Evolutionary conservation across 371 early-diverging fungal species (phyloP).

Genomic region (Actinomucor elegans): DNA sequence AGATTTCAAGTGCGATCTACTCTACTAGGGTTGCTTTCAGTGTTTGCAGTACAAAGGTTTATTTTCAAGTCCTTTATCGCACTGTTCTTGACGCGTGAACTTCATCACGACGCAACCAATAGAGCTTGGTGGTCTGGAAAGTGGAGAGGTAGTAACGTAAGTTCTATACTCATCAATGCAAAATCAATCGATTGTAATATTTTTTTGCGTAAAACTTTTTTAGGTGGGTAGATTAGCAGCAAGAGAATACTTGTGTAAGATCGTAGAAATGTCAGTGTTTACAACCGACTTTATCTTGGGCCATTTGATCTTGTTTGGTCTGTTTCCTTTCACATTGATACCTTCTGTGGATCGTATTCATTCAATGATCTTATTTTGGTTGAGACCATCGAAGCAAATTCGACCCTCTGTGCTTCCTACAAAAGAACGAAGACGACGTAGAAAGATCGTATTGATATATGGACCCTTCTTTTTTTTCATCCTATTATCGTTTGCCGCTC

Average conservation of each 20-base stretch:
- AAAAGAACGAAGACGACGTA: constrained; percentile 20
- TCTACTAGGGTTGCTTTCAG: constrained; percentile 65
- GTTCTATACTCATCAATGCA: no score
- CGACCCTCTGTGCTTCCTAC: constrained; percentile 28
- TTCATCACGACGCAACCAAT: constrained; percentile 77
- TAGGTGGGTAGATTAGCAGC: constrained; percentile 44
- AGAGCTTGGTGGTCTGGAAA: constrained; percentile 91
- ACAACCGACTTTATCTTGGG: constrained; percentile 79
- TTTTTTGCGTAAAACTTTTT: no score
- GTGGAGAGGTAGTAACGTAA: constrained; percentile 61
- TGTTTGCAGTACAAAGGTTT: constrained; percentile 68
- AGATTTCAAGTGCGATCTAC: constrained; percentile 60
- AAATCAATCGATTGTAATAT: no score
- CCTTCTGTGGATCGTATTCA: constrained; percentile 78
- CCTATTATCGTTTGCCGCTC: constrained; percentile 14
- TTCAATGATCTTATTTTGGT: constrained; percentile 83
- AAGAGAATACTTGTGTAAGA: constrained; percentile 84
- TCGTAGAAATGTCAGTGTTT: constrained; percentile 84
- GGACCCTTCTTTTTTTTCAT: constrained; percentile 20
- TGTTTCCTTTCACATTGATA: constrained; percentile 70
- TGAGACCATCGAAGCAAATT: constrained; percentile 51
- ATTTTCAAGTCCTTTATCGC: constrained; percentile 70
- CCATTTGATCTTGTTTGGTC: constrained; percentile 73
- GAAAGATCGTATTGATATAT: constrained; percentile 9
- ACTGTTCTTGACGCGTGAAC: constrained; percentile 76